Evolutionary conservation across 2,329 filamentous ascomycete species (phyloP).

Genomic region (Calonectria pteridis): DNA sequence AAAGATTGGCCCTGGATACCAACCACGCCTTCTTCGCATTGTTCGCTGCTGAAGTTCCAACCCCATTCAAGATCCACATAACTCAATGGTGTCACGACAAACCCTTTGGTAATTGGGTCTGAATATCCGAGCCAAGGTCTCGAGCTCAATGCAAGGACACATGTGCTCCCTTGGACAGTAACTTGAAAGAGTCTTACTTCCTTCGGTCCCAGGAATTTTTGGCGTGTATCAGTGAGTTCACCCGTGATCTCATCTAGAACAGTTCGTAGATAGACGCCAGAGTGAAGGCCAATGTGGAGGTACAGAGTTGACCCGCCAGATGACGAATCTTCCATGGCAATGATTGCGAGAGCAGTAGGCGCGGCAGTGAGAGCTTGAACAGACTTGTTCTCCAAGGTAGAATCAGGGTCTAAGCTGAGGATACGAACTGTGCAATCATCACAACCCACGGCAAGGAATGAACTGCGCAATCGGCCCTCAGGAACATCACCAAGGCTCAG

Average conservation of each 20-base stretch:
- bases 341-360: slow-evolving; percentile 89
- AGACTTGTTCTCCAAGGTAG: slow-evolving; percentile 91
- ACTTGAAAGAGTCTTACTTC: slow-evolving; percentile 92
- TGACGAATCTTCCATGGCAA: slow-evolving; percentile 94
- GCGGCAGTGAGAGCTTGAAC: slow-evolving; percentile 93
- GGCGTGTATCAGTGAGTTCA: slow-evolving; percentile 93
- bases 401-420: slow-evolving; percentile 88
- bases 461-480: slow-evolving; percentile 88
- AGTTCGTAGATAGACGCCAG: slow-evolving; percentile 94
- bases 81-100: slow-evolving; percentile 92
- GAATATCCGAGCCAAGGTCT: slow-evolving; percentile 97
- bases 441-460: slow-evolving; percentile 95
- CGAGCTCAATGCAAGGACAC: slow-evolving; percentile 90
- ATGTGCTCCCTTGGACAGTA: slow-evolving; percentile 85
- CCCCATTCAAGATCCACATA: slow-evolving; percentile 92
- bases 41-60: slow-evolving; percentile 96
- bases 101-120: slow-evolving; percentile 86
- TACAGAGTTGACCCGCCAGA: slow-evolving; percentile 91
- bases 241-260: slow-evolving; percentile 96
- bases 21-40: slow-evolving; percentile 93
- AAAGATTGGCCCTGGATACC: slow-evolving; percentile 91
- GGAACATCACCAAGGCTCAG: slow-evolving; percentile 95
- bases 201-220: slow-evolving; percentile 93
- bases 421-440: slow-evolving; percentile 97
- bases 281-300: slow-evolving; percentile 94